Conservation (phyloP, 352 stramenopile species). For the Phytophthora ohioensis region DNA sequence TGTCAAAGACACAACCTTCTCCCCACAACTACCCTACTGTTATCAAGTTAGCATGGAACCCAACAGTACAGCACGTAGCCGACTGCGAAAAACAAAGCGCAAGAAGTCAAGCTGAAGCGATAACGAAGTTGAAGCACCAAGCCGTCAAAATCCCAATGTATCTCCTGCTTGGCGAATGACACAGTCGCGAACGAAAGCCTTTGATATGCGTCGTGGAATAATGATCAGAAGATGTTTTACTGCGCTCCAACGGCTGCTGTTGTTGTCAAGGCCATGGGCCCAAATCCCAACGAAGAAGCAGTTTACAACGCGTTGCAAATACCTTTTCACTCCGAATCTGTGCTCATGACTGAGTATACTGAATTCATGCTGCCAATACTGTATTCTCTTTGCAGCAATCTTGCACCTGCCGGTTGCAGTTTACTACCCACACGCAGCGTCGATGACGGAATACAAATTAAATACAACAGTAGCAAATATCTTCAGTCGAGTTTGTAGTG, state of each 20-base stretch:
- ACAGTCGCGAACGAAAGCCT: neutral
- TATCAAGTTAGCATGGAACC: neutral
- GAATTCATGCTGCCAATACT: conserved; percentile 1
- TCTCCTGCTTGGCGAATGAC: neutral
- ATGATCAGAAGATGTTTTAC: neutral
- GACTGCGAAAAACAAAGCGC: neutral
- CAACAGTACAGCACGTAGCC: neutral
- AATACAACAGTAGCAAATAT: conserved; percentile 1
- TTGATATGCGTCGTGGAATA: neutral
- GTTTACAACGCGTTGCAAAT: neutral
- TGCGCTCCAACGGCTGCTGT: neutral
- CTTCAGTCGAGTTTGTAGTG: neutral
- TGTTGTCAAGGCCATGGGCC: neutral
- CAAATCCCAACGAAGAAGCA: neutral
- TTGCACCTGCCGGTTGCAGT: neutral
- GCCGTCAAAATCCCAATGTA: neutral
- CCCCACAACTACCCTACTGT: neutral
- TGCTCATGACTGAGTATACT: conserved; percentile 1
- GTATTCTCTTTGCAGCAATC: conserved; percentile 1
- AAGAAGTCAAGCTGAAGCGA: neutral
- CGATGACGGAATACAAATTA: neutral
- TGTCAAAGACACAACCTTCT: neutral
- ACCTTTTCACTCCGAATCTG: neutral
- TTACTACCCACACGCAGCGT: neutral
- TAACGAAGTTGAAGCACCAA: neutral